Base-by-base conservation (phyloP, 495 filamentous ascomycete genomes). In the Jackrogersella multiformis region DNA sequence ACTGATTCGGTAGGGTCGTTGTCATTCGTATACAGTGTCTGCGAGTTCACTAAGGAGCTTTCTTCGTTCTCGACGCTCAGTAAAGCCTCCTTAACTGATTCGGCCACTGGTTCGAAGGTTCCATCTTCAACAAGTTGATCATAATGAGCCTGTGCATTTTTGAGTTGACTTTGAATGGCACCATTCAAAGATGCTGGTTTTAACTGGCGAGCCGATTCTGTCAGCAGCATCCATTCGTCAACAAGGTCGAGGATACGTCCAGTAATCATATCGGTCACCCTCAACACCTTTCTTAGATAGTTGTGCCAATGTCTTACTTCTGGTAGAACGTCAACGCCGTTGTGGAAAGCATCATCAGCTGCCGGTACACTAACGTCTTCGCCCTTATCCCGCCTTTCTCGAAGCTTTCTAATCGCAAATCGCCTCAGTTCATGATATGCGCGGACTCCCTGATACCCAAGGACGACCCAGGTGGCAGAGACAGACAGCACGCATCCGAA, bases 401-500 rank as follows among this genome's bases (percentile, higher is more conserved):
- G 35, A 2, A 54, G 58, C n/a, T 54, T 62, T 20, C 38, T 23
- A 6, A 62, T 54, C 5, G 58, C 58, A 16, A 23, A 8, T 0
- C 48, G 58, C 23, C 58, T 45, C 5, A 35, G 21, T 16, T 45
- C 28, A 38, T 62, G 38, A 21, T 62, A 62, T 8, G 48, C 49
- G 4, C 3, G 48, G 38, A 62, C 49, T 1, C 71, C 74, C 23
- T 55, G 61, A 46, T 68, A 71, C 7, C 77, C 77, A 15, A 80
- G 54, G 10, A 77, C 60, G 5, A 80, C 69, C 78, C 79, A 81
- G 1, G 79, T 80, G 4, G 76, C 79, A 9, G 76, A 74, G 8
- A 76, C 59, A 1, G 79, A 81, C 15, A 81, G 62, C 8, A 81
- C 77, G 69, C 79, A 81, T 1, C 76, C 79, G 49, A 80, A 67